Evolutionary conservation across 257 asterid species (phyloP), one percentile per base, ranked within the genome.

Genomic region (Anisodus tanguticus): DNA sequence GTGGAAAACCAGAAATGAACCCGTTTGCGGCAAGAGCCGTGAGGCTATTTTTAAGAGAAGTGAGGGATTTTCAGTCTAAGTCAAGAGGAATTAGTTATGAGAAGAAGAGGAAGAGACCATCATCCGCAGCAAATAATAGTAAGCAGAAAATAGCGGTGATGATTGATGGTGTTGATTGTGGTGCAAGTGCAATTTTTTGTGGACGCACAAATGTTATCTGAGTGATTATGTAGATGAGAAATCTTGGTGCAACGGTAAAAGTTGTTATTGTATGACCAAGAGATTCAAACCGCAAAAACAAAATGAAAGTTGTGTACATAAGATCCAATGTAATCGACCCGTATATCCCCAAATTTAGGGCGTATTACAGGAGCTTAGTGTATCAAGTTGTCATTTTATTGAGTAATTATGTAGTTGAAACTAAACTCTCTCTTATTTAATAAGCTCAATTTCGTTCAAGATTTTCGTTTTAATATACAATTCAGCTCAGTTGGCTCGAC

Each of bases 51-150:
- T 78, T 88, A 70, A 59, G 87, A 10, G 90, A 88, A 49, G 90
- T 88, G 17, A 84, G 90, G 3, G 89, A 88, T 84, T 88, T 88
- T 66, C 90, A 88, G 89, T 84, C 90, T 53, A 88, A 88, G 59
- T 88, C 90, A 10, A 79, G 90, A 71, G 90, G 90, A 10, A 84
- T 88, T 63, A 88, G 90, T 39, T 88, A 88, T 19, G 87, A 86
- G 59, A 88, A 88, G 87, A 88, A 88, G 86, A 82, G 90, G 43
- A 88, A 88, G 82, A 82, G 87, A 58, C 55, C 84, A 16, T 19
- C 84, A 22, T 49, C 85, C 0, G 3, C 84, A 19, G 53, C 60
- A 62, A 62, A 62, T 62, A 22, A 62, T 19, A 22, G 19, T 8
- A 49, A 62, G 15, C 69, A 62, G 39, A 19, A 19, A 62, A 62